phyloP scores from a whole-genome alignment of 2,329 filamentous ascomycete species.

The Madurella fahalii region DNA sequence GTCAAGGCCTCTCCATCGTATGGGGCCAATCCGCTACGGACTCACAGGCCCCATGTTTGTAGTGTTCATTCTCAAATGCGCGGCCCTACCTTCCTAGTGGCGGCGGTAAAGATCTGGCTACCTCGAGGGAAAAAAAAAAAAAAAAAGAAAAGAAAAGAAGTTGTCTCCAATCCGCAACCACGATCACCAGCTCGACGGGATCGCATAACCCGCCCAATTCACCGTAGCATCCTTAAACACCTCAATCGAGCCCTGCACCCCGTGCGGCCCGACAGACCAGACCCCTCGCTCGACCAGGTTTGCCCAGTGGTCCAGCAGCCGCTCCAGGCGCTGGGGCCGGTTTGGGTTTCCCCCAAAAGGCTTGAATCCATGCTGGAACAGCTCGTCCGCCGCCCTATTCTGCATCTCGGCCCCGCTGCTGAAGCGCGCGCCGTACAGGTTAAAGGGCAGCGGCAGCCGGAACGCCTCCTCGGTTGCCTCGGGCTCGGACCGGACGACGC shows the following conservation, averaged over 20 bases:
- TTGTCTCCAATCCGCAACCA: neutral
- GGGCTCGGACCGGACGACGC: neutral
- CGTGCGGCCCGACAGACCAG: neutral
- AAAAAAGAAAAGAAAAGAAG: neutral
- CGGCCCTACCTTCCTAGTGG: neutral
- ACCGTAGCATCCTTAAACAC: neutral
- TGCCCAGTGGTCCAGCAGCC: neutral
- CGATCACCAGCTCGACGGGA: neutral
- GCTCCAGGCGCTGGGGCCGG: neutral
- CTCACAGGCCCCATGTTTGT: too few species aligned
- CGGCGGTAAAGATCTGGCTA: neutral
- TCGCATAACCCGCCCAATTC: neutral
- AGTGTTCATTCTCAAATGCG: too few species aligned
- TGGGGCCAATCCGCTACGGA: too few species aligned
- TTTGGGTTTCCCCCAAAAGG: neutral
- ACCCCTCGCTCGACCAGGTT: neutral
- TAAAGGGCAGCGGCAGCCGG: neutral
- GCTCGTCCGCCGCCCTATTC: neutral
- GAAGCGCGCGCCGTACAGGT: neutral
- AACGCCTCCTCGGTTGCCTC: neutral
- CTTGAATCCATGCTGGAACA: slow-evolving; percentile 7
- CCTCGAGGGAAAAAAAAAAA: neutral
- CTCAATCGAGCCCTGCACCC: neutral
- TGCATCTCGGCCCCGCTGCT: neutral
- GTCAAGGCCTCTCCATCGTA: too few species aligned